Base-by-base conservation (phyloP, 352 stramenopile genomes). In the Sclerospora graminicola region DNA sequence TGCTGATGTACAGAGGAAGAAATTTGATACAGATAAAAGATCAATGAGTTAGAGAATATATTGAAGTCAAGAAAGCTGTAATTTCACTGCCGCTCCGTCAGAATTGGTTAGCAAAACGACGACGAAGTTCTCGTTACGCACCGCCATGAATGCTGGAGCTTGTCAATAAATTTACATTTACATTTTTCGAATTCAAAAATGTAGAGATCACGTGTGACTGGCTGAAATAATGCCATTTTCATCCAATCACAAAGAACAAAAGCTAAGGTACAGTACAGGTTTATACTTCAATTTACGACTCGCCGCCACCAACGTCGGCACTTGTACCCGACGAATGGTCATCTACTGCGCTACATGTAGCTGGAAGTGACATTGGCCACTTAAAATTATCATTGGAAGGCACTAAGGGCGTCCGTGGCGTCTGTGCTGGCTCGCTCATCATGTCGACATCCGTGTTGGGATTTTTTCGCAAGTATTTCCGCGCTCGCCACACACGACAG, bases 391-490 rank as follows among this genome's bases (percentile, higher is more conserved):
- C 38, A 4, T 26, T 53, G 16, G 57, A 38, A 39, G 57, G 57
- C 36, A 66, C 44, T 31, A 66, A 36, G 8, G 57, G 57, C 27
- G 57, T 66, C 15, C 52, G 32, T 13, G 42, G 59, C 18, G 45
- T 70, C 53, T 60, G 45, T 16, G 48, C 51, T 42, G 51, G 51
- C 45, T 59, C 60, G 30, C 52, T 62, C 38, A 62, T 15, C 42
- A 59, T 59, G 29, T 66, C 51, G 30, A 62, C 51, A 27, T 65
- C 54, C 33, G 51, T 63, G 45, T 62, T 64, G 21, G 63, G 50
- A 31, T 63, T 60, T 54, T 88, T 88, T 32, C 75, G 70, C 62
- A 88, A 61, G 55, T 88, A 88, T 58, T 88, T 88, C 44, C 72
- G 72, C 44, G 75, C 75, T 40, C 76, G 73, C 78, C 78, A 89